Evolutionary conservation across 2,329 filamentous ascomycete genomes (phyloP).

Genomic region (Fusarium albosuccineum): DNA sequence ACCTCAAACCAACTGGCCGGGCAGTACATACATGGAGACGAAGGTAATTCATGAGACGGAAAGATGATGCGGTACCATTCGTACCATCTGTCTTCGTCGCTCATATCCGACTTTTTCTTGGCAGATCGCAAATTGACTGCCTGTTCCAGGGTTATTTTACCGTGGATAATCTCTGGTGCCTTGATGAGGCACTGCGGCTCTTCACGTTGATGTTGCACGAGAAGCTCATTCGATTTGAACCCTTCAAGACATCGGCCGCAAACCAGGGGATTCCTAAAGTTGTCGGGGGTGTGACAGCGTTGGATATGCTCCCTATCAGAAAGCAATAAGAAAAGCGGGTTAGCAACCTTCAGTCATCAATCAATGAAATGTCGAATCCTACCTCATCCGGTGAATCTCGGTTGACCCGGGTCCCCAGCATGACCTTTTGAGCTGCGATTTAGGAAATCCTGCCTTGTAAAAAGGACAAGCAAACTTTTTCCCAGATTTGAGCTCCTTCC

Average conservation of each 20-base stretch:
- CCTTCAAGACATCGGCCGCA: not conserved
- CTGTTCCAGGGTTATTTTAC: not conserved
- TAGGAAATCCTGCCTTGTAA: not conserved
- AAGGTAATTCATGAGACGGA: not conserved
- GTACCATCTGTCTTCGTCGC: not conserved
- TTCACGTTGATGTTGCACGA: not conserved
- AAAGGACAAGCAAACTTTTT: slow-evolving; percentile 1
- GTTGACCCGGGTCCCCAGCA: not conserved
- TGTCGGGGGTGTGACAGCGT: not conserved
- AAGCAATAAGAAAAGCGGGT: too few relatives aligned
- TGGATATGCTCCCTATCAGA: not conserved
- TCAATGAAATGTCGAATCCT: not conserved
- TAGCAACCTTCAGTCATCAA: too few relatives aligned
- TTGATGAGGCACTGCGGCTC: fast-evolving
- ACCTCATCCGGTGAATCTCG: not conserved
- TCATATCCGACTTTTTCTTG: not conserved
- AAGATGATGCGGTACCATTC: not conserved
- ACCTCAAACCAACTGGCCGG: not conserved
- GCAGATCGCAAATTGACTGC: not conserved
- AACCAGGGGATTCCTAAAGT: fast-evolving
- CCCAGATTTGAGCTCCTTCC: fast-evolving
- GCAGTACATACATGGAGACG: not conserved
- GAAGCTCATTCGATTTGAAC: not conserved
- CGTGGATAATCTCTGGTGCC: fast-evolving
- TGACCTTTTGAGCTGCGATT: not conserved